Evolutionary conservation across 176 grass and related monocot genomes (phyloP), one percentile per base, ranked within the genome.

Genomic region (Aegilops tauschii): DNA sequence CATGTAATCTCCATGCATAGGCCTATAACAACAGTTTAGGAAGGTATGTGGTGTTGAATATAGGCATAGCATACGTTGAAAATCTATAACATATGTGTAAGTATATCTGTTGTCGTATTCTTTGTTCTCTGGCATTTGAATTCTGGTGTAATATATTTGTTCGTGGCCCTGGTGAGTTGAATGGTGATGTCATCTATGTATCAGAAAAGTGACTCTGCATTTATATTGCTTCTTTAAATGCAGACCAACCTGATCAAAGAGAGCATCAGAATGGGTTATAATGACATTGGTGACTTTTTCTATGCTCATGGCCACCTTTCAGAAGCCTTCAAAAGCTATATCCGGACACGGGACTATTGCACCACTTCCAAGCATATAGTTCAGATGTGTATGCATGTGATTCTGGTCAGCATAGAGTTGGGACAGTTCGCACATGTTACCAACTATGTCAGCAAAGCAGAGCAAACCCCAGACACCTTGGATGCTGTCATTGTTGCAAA

Each of bases 211-310:
- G 35, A 61, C 34, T 50, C 5, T 76, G 32, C 3, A 10, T 82
- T 85, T 73, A 80, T 42, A 5, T 81, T 73, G 31, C 76, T 80
- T 56, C 34, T 89, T 29, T 44, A 83, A 76, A 5, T 92, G 79
- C 92, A 99, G 97, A 97, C 97, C 3, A 96, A 99, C 76, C 67
- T 97, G 47, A 99, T 99, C 67, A 99, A 99, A 77, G 97, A 99
- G 87, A 99, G 97, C 85, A 99, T 99, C 81, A 93, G 97, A 84
- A 99, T 99, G 97, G 97, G 97, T 37, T 99, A 93, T 78, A 99
- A 94, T 65, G 97, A 99, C 70, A 90, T 94, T 25, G 97, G 94
- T 42, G 94, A 99, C 75, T 99, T 99, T 89, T 97, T 87, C 80
- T 99, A 96, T 64, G 82, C 85, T 76, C 97, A 93, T 71, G 97